Conservation (phyloP, 2,329 filamentous ascomycete genomes). For the Monosporascus cannonballus region DNA sequence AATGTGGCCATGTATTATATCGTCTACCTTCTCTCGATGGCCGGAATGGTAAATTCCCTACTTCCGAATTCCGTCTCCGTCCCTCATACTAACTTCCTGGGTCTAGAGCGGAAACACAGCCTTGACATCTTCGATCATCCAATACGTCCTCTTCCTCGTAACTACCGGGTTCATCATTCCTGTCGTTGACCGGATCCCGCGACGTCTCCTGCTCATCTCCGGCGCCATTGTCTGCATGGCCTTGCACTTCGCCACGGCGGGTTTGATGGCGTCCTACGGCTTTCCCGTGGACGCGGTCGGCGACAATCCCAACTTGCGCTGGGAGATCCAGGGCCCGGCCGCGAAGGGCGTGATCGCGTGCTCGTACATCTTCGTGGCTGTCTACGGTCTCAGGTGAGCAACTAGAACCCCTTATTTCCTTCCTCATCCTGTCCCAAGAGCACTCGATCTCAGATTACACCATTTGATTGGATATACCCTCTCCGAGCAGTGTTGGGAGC, state of each 20-base stretch:
- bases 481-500: no score
- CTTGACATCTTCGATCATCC: constrained; percentile 45
- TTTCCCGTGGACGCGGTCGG: constrained; percentile 36
- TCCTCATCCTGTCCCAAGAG: no score
- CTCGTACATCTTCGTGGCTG: constrained; percentile 39
- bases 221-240: constrained; percentile 40
- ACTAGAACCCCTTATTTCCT: no score
- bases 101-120: constrained; percentile 19
- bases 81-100: background rate
- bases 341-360: constrained; percentile 46
- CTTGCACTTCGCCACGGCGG: constrained; percentile 42
- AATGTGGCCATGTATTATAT: constrained; percentile 57
- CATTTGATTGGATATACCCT: no score
- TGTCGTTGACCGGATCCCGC: constrained; percentile 43
- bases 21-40: constrained; percentile 58
- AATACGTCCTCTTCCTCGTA: constrained; percentile 50
- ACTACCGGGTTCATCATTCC: constrained; percentile 45
- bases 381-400: constrained; percentile 25
- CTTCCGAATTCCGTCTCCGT: background rate
- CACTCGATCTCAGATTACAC: no score
- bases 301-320: constrained; percentile 40
- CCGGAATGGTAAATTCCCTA: constrained; percentile 33
- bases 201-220: constrained; percentile 38
- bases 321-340: constrained; percentile 36
- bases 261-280: constrained; percentile 43